These are phyloP conservation scores for Ogataea pignaliae DNA, from an alignment of 805 yeast species.

Conservation along the genomic window DNA sequence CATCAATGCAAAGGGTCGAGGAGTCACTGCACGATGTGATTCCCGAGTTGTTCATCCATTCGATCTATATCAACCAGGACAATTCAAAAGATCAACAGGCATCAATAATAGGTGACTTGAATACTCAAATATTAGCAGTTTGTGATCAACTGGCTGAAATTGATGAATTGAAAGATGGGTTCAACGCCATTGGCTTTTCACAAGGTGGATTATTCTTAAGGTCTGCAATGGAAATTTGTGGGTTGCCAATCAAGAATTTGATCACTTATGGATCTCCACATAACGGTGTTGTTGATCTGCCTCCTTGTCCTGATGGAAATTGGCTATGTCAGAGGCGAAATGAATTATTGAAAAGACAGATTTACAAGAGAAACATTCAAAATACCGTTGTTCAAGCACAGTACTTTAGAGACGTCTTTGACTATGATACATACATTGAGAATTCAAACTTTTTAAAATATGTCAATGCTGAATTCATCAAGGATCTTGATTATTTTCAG, in stretches of 20 bases:
- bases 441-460: slow-evolving; percentile 59
- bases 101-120: slow-evolving; percentile 57
- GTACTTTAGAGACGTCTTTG: slow-evolving; percentile 56
- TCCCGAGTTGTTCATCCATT: slow-evolving; percentile 51
- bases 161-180: slow-evolving; percentile 48
- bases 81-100: slow-evolving; percentile 48
- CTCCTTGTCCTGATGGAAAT: slow-evolving; percentile 48
- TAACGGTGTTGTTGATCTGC: slow-evolving; percentile 67
- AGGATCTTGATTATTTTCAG: slow-evolving; percentile 32
- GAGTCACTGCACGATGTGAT: slow-evolving; percentile 37
- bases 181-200: slow-evolving; percentile 73
- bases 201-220: slow-evolving; percentile 84
- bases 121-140: slow-evolving; percentile 47
- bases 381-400: slow-evolving; percentile 63
- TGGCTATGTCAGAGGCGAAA: slow-evolving; percentile 60
- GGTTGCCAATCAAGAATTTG: slow-evolving; percentile 41
- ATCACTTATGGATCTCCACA: slow-evolving; percentile 83
- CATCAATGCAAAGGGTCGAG: slow-evolving; percentile 47
- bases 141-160: slow-evolving; percentile 49
- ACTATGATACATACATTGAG: slow-evolving; percentile 50
- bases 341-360: slow-evolving; percentile 48
- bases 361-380: slow-evolving; percentile 58
- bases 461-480: slow-evolving; percentile 55
- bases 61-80: slow-evolving; percentile 47
- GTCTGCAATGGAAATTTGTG: slow-evolving; percentile 60